Evolutionary conservation across 2,329 filamentous ascomycete species (phyloP), one percentile per base, ranked within the genome.

Genomic region (Cryoendolithus antarcticus): DNA sequence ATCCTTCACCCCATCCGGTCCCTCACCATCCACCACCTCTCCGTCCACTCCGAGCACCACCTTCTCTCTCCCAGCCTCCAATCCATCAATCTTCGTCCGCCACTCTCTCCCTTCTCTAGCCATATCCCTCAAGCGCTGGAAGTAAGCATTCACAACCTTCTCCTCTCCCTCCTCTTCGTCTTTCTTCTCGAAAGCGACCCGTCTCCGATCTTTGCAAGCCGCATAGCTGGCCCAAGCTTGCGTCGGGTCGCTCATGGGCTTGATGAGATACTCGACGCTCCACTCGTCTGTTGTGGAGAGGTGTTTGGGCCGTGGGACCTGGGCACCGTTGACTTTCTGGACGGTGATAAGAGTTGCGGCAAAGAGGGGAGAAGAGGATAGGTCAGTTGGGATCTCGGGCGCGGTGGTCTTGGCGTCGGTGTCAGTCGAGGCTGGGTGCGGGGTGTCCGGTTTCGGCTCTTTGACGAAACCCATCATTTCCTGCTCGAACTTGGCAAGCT

Each of bases 181-280:
- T 21, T 21, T 21, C 19, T 21, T 21, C 19, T 21, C 19, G 19
- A 21, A 21, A 21, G 19, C 19, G 24, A 64, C 64, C 34, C 59
- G 62, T 9, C 84, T 72, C 10, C 81, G 69, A 3, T 51, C 58
- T 55, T 76, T 74, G 41, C 75, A 65, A 10, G 68, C 62, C 1
- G 53, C 32, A 56, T 86, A 86, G 15, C 82, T 57, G 0, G 40
- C 59, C 43, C 58, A 59, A 1, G 72, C 74, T 7, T 65, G 62
- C 0, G 56, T 45, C 1, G 46, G 32, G 2, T 59, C 46, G 0
- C 60, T 38, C 2, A 86, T 64, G 47, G 88, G 81, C 34, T 72
- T 70, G 35, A 95, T 62, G 29, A 77, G 70, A 60, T 93, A 95
- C 50, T 91, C 76, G n/a, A 95, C 65, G 0, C 63, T 58, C 88